A percentile compares a stretch with the other conserved stretches of the same genome.
phyloP scores from a whole-genome alignment of 495 filamentous ascomycete species.

The Aspergillus nidulans region DNA sequence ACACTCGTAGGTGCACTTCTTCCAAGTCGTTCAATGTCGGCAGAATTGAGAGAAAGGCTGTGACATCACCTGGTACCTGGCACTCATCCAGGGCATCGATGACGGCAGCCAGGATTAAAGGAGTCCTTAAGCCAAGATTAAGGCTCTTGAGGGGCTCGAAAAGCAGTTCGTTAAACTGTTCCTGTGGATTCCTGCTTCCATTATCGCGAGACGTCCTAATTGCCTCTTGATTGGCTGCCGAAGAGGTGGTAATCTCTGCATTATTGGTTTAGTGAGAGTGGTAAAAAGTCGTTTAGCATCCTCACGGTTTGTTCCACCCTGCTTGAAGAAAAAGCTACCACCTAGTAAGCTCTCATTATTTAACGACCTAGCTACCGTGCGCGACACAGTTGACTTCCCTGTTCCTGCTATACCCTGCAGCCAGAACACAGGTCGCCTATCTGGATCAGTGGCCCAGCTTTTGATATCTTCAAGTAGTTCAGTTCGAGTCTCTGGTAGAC shows the following conservation, averaged over 20 bases:
- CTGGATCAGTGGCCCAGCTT: background rate
- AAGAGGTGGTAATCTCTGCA: background rate
- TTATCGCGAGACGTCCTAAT: no score
- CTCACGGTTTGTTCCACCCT: background rate
- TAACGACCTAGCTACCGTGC: background rate
- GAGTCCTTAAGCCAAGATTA: no score
- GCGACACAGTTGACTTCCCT: slow-evolving; percentile 2
- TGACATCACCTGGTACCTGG: no score
- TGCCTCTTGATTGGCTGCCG: no score
- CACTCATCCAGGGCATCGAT: no score
- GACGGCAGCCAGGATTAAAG: no score
- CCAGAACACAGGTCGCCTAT: background rate
- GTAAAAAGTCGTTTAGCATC: background rate
- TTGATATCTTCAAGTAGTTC: background rate
- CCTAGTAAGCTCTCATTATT: background rate
- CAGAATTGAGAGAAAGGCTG: no score
- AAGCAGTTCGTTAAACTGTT: no score
- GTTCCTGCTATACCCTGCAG: slow-evolving; percentile 1
- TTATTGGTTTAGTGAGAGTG: background rate
- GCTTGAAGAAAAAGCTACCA: background rate
- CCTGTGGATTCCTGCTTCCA: no score
- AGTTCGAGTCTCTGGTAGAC: background rate
- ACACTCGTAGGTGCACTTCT: no score
- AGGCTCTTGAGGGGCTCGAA: no score
- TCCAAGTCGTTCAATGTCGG: no score